Evolutionary conservation across 2,329 filamentous ascomycete genomes (phyloP).

Genomic region (Botrytis cinerea): DNA sequence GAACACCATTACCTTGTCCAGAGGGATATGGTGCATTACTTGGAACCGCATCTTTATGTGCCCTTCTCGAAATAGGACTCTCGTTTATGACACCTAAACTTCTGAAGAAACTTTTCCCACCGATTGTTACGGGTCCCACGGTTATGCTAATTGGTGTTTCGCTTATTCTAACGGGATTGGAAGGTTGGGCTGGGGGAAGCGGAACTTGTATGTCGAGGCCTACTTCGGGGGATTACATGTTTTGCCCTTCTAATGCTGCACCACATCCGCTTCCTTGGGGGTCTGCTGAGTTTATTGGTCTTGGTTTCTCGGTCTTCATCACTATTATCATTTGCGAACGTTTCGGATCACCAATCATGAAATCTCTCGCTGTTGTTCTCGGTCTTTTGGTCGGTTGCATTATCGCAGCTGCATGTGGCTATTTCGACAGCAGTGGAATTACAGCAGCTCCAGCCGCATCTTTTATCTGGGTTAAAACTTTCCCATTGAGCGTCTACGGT

Average conservation of each 20-base stretch:
- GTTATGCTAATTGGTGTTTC: slow-evolving; percentile 73
- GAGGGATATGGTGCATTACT: slow-evolving; percentile 75
- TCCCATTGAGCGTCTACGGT: slow-evolving; percentile 69
- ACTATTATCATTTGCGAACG: slow-evolving; percentile 80
- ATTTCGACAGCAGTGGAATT: slow-evolving; percentile 75
- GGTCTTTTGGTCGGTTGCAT: slow-evolving; percentile 63
- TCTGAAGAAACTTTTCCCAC: slow-evolving; percentile 74
- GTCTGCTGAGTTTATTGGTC: slow-evolving; percentile 73
- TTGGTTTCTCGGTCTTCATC: slow-evolving; percentile 78
- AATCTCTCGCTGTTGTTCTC: slow-evolving; percentile 44
- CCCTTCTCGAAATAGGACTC: slow-evolving; percentile 70
- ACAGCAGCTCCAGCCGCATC: slow-evolving; percentile 68
- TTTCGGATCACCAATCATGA: slow-evolving; percentile 83
- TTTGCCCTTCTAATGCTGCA: slow-evolving; percentile 67
- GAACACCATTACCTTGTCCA: slow-evolving; percentile 73
- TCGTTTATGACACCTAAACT: slow-evolving; percentile 71
- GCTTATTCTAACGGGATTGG: slow-evolving; percentile 70
- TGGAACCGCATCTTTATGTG: slow-evolving; percentile 66
- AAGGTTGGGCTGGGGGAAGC: slow-evolving; percentile 76
- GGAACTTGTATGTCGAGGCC: slow-evolving; percentile 57
- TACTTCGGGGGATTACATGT: slow-evolving; percentile 55
- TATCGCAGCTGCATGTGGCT: slow-evolving; percentile 74
- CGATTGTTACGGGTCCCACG: slow-evolving; percentile 74
- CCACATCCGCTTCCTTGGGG: slow-evolving; percentile 77
- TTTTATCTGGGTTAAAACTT: slow-evolving; percentile 80